Evolutionary conservation across 2,329 filamentous ascomycete genomes (phyloP).

Genomic region (Rhynchosporium secalis): DNA sequence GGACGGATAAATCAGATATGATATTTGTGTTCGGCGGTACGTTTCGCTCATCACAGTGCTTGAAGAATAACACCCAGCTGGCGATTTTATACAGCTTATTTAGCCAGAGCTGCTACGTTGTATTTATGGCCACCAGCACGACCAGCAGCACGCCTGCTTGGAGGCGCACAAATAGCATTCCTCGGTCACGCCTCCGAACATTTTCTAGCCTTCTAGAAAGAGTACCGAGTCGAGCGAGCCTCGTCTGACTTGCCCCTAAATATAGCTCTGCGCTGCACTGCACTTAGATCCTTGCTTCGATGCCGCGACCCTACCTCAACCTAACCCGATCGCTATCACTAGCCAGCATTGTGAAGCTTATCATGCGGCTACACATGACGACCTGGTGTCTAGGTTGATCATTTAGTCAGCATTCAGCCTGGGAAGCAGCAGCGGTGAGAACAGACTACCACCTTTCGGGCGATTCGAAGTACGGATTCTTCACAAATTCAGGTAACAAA

Average conservation of each 20-base stretch:
- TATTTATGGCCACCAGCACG: slow-evolving; percentile 13
- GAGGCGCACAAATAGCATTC: slow-evolving; percentile 9
- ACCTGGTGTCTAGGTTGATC: background rate
- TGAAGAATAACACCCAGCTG: background rate
- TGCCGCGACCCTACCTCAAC: slow-evolving; percentile 7
- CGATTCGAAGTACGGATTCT: background rate
- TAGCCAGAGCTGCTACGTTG: slow-evolving; percentile 26
- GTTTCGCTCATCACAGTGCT: background rate
- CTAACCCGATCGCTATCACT: background rate
- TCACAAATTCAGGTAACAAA: background rate
- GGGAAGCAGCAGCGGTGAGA: background rate
- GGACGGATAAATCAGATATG: slow-evolving; percentile 15
- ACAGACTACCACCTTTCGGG: background rate
- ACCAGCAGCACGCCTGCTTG: background rate
- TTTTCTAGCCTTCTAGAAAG: slow-evolving; percentile 21
- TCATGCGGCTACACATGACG: background rate
- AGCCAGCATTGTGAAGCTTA: background rate
- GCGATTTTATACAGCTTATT: slow-evolving; percentile 10
- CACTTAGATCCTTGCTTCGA: background rate
- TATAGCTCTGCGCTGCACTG: slow-evolving; percentile 14
- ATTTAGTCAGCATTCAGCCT: background rate
- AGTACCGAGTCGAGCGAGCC: background rate
- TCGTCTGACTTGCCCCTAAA: slow-evolving; percentile 8
- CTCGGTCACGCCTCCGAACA: slow-evolving; percentile 9
- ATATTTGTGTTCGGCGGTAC: slow-evolving; percentile 19